Evolutionary conservation across 208 protist genomes (phyloP).

Genomic region (Phytomonas sp.): DNA sequence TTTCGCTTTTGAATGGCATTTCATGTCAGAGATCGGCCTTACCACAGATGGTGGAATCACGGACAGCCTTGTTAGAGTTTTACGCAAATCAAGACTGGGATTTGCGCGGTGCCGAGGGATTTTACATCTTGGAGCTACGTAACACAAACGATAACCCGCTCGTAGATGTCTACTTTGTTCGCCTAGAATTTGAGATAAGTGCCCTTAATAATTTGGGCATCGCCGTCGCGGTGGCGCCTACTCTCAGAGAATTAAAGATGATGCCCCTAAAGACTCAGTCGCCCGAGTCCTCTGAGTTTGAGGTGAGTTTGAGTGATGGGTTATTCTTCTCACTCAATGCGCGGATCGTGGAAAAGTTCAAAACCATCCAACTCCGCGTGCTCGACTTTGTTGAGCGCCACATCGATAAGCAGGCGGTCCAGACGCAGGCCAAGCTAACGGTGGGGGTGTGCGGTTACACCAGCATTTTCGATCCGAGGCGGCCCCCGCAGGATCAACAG

Average conservation of each 20-base stretch:
- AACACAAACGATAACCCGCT: constrained; percentile 30
- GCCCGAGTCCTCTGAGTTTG: constrained; percentile 15
- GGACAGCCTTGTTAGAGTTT: constrained; percentile 46
- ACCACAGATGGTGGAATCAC: constrained; percentile 34
- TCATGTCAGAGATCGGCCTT: constrained; percentile 36
- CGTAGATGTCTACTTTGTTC: constrained; percentile 32
- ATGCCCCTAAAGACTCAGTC: constrained; percentile 21
- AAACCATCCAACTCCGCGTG: constrained; percentile 35
- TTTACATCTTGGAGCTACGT: constrained; percentile 52
- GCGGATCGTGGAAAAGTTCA: constrained; percentile 16
- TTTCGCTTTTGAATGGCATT: constrained; percentile 36
- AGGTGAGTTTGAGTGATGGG: constrained; percentile 21
- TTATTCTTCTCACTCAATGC: constrained; percentile 35
- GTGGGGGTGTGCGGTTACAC: constrained; percentile 74
- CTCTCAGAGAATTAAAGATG: constrained; percentile 30
- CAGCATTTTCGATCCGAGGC: constrained; percentile 59
- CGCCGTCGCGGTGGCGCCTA: constrained; percentile 22
- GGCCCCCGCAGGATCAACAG: constrained; percentile 68
- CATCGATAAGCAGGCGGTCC: constrained; percentile 1
- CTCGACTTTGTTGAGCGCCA: constrained; percentile 41
- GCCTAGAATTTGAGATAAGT: constrained; percentile 62
- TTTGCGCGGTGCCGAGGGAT: constrained; percentile 58
- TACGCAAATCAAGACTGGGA: constrained; percentile 64
- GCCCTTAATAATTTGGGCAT: constrained; percentile 55
- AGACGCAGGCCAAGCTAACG: constrained; percentile 33